Evolutionary conservation across 2,329 filamentous ascomycete genomes (phyloP).

Genomic region (Trichoderma citrinoviride): DNA sequence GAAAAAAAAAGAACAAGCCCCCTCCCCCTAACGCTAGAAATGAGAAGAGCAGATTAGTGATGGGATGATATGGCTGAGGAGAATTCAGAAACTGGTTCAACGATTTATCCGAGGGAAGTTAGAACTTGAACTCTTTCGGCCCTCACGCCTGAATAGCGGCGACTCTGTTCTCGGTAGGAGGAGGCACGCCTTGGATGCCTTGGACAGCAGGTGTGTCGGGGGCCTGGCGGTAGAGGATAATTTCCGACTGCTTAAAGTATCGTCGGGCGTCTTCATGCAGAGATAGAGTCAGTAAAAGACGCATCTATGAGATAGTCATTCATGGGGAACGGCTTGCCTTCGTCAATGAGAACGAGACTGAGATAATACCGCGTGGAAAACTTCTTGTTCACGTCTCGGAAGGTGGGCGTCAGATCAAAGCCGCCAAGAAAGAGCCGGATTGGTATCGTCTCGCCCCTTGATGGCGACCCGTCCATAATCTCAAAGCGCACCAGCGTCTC

Average conservation of each 20-base stretch:
- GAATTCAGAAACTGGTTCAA: not conserved
- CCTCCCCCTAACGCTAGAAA: conserved; percentile 39
- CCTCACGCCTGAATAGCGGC: conserved; percentile 27
- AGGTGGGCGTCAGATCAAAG: conserved; percentile 95
- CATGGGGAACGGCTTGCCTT: conserved; percentile 59
- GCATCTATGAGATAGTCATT: no score
- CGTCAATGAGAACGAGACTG: conserved; percentile 91
- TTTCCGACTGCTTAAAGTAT: conserved; percentile 99
- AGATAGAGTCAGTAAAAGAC: not conserved
- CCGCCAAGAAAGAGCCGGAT: conserved; percentile 96
- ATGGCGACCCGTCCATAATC: conserved; percentile 99
- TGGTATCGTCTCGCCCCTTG: conserved; percentile 88
- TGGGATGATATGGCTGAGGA: conserved; percentile 22
- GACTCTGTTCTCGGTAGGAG: conserved; percentile 40
- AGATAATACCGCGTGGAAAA: conserved; percentile 98
- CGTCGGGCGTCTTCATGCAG: conserved; percentile 73
- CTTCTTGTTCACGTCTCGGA: conserved; percentile 99
- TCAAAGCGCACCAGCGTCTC: conserved; percentile 97
- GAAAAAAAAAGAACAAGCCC: not conserved
- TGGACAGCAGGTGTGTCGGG: conserved; percentile 48
- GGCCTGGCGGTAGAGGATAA: conserved; percentile 87
- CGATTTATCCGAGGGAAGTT: no score
- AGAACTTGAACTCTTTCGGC: not conserved
- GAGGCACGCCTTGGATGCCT: conserved; percentile 41
- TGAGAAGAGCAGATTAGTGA: conserved; percentile 24